Percentiles rank a stretch among this genome's conserved stretches.
These are phyloP conservation scores for Monosporozyma yasuniensis DNA, from an alignment of 805 yeast species.

Conservation along the genomic window DNA sequence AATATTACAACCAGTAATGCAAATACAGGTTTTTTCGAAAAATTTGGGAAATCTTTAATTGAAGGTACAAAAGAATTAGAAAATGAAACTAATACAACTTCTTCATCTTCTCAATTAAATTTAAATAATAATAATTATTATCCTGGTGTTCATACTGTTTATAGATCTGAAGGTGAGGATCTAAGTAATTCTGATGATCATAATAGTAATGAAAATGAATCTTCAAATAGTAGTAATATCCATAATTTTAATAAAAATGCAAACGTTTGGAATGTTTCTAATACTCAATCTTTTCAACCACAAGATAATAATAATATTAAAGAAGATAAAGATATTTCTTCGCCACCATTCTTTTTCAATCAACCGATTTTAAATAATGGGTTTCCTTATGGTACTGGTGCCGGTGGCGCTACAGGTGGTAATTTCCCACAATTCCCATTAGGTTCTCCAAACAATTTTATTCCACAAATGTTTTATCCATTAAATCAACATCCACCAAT, in stretches of 20 bases:
- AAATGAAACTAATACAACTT: conserved; percentile 1
- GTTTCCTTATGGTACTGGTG: conserved; percentile 3
- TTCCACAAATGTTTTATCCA: conserved; percentile 7
- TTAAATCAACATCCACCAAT: too few species aligned
- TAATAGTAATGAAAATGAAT: conserved; percentile 3
- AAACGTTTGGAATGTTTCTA: conserved; percentile 24
- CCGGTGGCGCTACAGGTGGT: too few species aligned
- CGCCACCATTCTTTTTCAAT: conserved; percentile 2
- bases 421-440: conserved; percentile 7
- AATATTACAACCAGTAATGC: conserved; percentile 1
- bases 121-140: neutral
- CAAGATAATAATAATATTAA: neutral
- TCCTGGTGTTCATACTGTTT: too few species aligned
- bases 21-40: conserved; percentile 25
- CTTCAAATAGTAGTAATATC: conserved; percentile 1
- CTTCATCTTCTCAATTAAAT: neutral
- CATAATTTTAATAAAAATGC: conserved; percentile 3
- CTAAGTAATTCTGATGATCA: neutral
- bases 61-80: conserved; percentile 31
- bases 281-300: conserved; percentile 25
- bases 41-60: conserved; percentile 28
- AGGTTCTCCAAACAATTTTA: conserved; percentile 3
- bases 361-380: conserved; percentile 9
- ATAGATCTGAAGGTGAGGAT: neutral
- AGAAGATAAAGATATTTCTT: neutral